Evolutionary conservation across 495 filamentous ascomycete genomes (phyloP).

Genomic region (Neurospora tetraspora): DNA sequence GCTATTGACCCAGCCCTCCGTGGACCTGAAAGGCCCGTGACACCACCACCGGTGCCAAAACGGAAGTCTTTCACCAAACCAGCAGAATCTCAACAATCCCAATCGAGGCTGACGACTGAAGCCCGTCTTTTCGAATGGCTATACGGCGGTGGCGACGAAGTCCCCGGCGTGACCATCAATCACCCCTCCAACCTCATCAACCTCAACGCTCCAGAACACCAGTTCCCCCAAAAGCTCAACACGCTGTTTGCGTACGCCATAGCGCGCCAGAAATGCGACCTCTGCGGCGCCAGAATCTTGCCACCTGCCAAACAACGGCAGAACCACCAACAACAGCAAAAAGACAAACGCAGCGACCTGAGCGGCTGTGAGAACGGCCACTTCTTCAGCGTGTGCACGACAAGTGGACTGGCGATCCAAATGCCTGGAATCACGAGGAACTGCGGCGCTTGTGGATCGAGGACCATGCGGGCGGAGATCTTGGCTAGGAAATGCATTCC

Average conservation of each 20-base stretch:
- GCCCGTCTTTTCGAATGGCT: conserved; percentile 35
- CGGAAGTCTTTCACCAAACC: background rate
- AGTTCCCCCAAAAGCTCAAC: conserved; percentile 7
- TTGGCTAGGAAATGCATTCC: conserved; percentile 8
- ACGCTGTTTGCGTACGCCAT: conserved; percentile 20
- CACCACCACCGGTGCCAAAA: background rate
- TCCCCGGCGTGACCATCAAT: conserved; percentile 23
- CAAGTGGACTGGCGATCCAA: conserved; percentile 33
- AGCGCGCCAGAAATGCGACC: conserved; percentile 24
- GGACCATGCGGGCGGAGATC: conserved; percentile 26
- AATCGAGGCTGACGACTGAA: conserved; percentile 27
- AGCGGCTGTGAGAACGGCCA: conserved; percentile 19
- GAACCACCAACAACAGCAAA: background rate
- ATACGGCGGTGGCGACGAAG: conserved; percentile 34
- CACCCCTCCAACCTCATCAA: background rate
- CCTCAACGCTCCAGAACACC: background rate
- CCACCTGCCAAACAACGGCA: background rate
- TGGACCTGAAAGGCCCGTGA: background rate
- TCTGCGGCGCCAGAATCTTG: conserved; percentile 22
- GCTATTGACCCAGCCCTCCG: background rate
- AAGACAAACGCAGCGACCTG: conserved; percentile 10
- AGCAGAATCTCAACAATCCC: background rate
- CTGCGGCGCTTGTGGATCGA: conserved; percentile 33
- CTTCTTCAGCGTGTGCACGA: conserved; percentile 29
- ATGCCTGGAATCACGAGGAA: conserved; percentile 31